Conservation (phyloP, 805 yeast genomes). For the Metschnikowia corniflorae region DNA sequence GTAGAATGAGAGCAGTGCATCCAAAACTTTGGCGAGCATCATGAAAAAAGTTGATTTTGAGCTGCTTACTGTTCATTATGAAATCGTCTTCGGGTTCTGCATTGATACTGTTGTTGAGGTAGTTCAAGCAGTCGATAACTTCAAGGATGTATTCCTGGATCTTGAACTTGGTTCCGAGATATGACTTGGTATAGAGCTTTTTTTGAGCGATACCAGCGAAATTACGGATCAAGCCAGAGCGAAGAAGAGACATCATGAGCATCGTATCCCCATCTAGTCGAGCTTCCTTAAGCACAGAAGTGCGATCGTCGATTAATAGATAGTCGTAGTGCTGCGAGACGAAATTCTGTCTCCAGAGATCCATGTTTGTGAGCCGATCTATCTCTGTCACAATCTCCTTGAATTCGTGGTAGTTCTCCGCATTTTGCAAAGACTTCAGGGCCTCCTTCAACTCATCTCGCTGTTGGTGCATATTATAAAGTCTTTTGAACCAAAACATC, state of each 20-base stretch:
- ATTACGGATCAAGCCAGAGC: constrained; percentile 84
- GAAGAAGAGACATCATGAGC: constrained; percentile 57
- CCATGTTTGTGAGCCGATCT: constrained; percentile 44
- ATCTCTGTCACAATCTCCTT: constrained; percentile 49
- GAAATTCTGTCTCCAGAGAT: constrained; percentile 76
- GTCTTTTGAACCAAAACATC: constrained; percentile 44
- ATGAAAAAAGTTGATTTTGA: constrained; percentile 71
- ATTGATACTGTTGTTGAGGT: constrained; percentile 46
- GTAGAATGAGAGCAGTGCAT: constrained; percentile 82
- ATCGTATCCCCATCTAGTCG: constrained; percentile 55
- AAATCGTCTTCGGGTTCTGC: constrained; percentile 28
- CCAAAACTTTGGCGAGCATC: constrained; percentile 88
- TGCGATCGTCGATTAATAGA: constrained; percentile 70
- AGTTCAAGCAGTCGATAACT: constrained; percentile 64
- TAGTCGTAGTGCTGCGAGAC: constrained; percentile 81
- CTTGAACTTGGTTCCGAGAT: constrained; percentile 81
- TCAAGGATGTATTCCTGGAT: constrained; percentile 85
- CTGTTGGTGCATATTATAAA: constrained; percentile 32
- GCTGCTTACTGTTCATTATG: constrained; percentile 49
- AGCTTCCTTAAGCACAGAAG: constrained; percentile 59
- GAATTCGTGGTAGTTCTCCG: constrained; percentile 70
- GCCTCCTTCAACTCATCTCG: constrained; percentile 47
- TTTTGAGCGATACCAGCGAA: constrained; percentile 88
- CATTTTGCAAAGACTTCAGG: constrained; percentile 46
- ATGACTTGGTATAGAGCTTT: constrained; percentile 73